Base-by-base conservation (phyloP, 1,139 yeast species). In the Kodamaea ohmeri region DNA sequence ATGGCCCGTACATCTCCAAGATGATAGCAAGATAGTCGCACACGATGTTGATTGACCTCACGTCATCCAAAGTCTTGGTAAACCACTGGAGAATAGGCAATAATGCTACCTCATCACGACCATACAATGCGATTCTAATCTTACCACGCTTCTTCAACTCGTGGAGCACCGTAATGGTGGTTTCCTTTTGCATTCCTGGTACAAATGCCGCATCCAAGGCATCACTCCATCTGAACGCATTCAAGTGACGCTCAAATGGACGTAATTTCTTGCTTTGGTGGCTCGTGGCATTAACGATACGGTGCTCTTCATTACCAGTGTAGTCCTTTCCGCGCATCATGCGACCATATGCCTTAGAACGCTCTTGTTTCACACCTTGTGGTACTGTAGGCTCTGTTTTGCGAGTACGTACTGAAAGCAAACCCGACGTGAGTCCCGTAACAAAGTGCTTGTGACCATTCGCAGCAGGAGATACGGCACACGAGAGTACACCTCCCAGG, bases 241-340 rank as follows among this genome's bases (percentile, higher is more conserved):
- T 86, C 45, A 92, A 70, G 50, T 84, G 84, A 56, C 76, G 83
- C 61, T 92, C 98, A 56, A 83, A 90, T 37, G 79, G 83, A 57
- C 83, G 82, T 43, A 87, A 71, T 54, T 85, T 83, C 60, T 80
- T 82, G 15, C 48, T 34, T 43, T 65, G 70, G 42, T 72, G 60
- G 39, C 71, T 63, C 42, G 73, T 67, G 38, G 85, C 83, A 42
- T 75, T 73, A 21, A 88, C 70, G 3, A 86, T 69, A 41, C 80
- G 74, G 55, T 84, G 87, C 58, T 90, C 97, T 47, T 80, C 82
- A 54, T 88, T 96, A 31, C 97, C 97, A 41, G 78, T 76, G 58
- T 89, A 92, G 52, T 89, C 96, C 9, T 89, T 76, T 39, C 97
- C 97, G 52, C 92, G 78, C 76, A 88, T 80, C 85, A 89, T 83